These are phyloP conservation scores for Mucor indicus DNA, from an alignment of 371 early-diverging fungal species.

Conservation along the genomic window DNA sequence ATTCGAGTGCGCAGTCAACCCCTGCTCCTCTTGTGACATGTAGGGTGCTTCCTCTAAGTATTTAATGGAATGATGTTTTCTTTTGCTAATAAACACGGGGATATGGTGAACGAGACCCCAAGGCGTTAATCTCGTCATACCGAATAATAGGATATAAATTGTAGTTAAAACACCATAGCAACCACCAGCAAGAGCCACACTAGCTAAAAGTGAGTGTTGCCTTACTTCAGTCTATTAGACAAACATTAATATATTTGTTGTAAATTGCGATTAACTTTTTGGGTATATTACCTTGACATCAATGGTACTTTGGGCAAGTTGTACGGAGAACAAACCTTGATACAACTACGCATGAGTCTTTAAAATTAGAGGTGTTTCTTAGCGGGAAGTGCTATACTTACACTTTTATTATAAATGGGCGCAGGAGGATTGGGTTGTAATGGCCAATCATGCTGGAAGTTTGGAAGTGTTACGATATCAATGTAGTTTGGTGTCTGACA, in stretches of 20 bases:
- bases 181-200: constrained; percentile 42
- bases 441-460: constrained; percentile 29
- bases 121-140: constrained; percentile 41
- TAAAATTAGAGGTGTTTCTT: no score
- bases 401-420: constrained; percentile 1
- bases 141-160: constrained; percentile 38
- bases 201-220: constrained; percentile 36
- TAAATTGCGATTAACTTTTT: not conserved
- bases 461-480: constrained; percentile 28
- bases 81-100: constrained; percentile 19
- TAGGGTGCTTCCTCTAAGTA: not conserved
- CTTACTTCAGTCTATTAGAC: constrained; percentile 30
- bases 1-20: no score
- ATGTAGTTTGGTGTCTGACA: constrained; percentile 26
- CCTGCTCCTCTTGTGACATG: not conserved
- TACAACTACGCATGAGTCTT: constrained; percentile 14
- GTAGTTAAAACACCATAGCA: constrained; percentile 38
- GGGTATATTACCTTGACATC: constrained; percentile 27
- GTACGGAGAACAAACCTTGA: constrained; percentile 32
- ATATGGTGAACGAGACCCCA: constrained; percentile 40
- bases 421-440: constrained; percentile 10
- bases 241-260: not conserved
- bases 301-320: constrained; percentile 27
- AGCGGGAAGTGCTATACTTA: not conserved
- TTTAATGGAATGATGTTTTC: constrained; percentile 3